phyloP scores from a whole-genome alignment of 2,329 filamentous ascomycete species.

The Pseudogymnoascus sp. region DNA sequence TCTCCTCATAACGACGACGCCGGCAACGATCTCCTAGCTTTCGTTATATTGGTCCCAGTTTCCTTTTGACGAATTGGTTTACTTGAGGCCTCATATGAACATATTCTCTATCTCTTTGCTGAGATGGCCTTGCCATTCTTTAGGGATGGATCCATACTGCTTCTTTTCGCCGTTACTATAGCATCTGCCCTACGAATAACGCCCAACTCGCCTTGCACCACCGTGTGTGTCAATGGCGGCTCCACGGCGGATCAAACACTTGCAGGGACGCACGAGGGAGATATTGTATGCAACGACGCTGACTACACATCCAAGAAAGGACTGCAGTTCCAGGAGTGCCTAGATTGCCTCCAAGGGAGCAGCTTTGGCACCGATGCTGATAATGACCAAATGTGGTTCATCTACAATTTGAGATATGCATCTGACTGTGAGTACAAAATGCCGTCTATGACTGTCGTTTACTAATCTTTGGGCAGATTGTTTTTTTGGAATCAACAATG shows the following conservation, averaged over 20 bases:
- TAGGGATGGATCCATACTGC: not conserved
- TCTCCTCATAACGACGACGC: not conserved
- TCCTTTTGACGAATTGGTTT: not conserved
- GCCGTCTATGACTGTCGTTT: not conserved
- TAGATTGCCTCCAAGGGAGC: conserved; percentile 6
- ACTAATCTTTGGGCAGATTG: not conserved
- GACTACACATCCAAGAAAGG: conserved; percentile 15
- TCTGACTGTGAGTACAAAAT: conserved; percentile 1
- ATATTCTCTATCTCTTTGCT: not conserved
- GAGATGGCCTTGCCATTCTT: conserved; percentile 1
- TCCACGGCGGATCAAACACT: conserved; percentile 29
- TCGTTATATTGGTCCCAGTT: not conserved
- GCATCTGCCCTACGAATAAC: conserved; percentile 37
- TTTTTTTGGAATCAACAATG: not conserved
- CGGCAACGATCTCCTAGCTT: not conserved
- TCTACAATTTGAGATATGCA: conserved; percentile 7
- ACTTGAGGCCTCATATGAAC: not conserved
- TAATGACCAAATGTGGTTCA: conserved; percentile 10
- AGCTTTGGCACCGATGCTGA: not conserved
- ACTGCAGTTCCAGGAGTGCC: conserved; percentile 9
- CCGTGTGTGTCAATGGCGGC: conserved; percentile 37
- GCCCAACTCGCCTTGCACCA: conserved; percentile 43
- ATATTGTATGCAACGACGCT: conserved; percentile 33
- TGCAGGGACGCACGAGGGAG: conserved; percentile 37
- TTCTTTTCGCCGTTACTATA: not conserved